These are phyloP conservation scores for Austroboletus eburneus DNA, from an alignment of 768 basidiomycete genomes.

Conservation along the genomic window DNA sequence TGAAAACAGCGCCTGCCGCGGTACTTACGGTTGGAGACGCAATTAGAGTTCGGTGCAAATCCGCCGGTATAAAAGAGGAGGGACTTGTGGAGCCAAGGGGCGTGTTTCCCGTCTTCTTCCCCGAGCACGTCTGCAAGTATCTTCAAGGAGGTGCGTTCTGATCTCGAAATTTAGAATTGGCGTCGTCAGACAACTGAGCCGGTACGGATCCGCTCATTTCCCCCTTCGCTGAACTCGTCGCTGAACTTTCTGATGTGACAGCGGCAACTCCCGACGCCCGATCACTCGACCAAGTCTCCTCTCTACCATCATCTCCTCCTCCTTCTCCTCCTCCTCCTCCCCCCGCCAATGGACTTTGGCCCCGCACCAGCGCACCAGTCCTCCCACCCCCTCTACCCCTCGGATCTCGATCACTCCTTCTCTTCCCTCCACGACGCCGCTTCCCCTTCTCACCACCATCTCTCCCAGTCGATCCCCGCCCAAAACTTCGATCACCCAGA, in stretches of 20 bases:
- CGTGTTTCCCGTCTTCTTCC: too few species aligned
- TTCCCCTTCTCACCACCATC: conserved; percentile 36
- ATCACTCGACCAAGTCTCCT: conserved; percentile 40
- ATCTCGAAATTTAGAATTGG: neutral
- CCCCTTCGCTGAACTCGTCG: conserved; percentile 28
- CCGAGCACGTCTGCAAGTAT: too few species aligned
- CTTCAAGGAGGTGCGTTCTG: too few species aligned
- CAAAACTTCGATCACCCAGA: conserved; percentile 51
- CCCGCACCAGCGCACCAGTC: conserved; percentile 34
- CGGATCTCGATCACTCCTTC: conserved; percentile 57
- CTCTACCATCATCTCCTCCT: conserved; percentile 29
- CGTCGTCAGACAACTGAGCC: conserved; percentile 13
- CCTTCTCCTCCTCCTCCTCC: conserved; percentile 29
- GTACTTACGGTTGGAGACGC: conserved; percentile 21
- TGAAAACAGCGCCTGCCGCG: conserved; percentile 27
- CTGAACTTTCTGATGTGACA: conserved; percentile 38
- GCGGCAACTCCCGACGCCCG: conserved; percentile 55
- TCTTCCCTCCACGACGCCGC: conserved; percentile 39
- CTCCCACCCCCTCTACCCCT: conserved; percentile 42
- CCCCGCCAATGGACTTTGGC: conserved; percentile 49
- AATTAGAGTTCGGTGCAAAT: conserved; percentile 31
- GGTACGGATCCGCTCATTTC: conserved; percentile 29
- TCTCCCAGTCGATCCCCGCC: conserved; percentile 31
- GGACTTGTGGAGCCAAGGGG: neutral
- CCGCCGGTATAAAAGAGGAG: conserved; percentile 28